Evolutionary conservation across 805 yeast species (phyloP), one percentile per base, ranked within the genome.

Genomic region (Sungouiozyma intestinalis): DNA sequence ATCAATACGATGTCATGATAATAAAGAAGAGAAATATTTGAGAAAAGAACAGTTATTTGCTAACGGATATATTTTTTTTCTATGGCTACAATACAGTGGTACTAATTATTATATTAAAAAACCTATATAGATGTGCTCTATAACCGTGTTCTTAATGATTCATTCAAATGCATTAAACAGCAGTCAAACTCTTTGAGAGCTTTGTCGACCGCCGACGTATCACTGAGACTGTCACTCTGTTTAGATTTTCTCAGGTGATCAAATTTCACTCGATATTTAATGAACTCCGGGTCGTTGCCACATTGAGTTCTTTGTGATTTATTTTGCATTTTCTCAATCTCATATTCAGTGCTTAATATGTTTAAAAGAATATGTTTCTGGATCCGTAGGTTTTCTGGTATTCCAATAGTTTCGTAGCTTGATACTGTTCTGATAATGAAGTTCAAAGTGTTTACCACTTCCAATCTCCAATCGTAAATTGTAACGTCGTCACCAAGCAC

Each of bases 321-420:
- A 31, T 32, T 8, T 44, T 43, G 16, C 33, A 40, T 4, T 6
- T 40, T 43, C 14, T 46, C 36, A 31, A 53, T 58, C 18, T 57
- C 53, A 41, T 44, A 57, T 37, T 58, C 61, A 37, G 55, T 41
- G 3, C 58, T 51, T 16, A 60, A 39, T 9, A 61, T 18, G 41
- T 59, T 61, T 36, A 57, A 57, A 20, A 59, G 20, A 7, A 61
- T 50, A 20, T 50, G 52, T 16, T 49, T 48, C 17, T 38, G 35
- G 19, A 44, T 9, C 4, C 18, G 2, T 2, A 38, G 33, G n/a
- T 40, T 41, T 11, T 2, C n/a, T 16, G 31, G 14, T 4, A 19
- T 8, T 36, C 42, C 9, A 34, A 33, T 1, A 43, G 33, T 21
- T 43, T 51, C 13, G 48, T 46, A 16, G 47, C 33, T 27, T 40